Evolutionary conservation across 306 rosid genomes (phyloP).

Genomic region (Acacia confusa): DNA sequence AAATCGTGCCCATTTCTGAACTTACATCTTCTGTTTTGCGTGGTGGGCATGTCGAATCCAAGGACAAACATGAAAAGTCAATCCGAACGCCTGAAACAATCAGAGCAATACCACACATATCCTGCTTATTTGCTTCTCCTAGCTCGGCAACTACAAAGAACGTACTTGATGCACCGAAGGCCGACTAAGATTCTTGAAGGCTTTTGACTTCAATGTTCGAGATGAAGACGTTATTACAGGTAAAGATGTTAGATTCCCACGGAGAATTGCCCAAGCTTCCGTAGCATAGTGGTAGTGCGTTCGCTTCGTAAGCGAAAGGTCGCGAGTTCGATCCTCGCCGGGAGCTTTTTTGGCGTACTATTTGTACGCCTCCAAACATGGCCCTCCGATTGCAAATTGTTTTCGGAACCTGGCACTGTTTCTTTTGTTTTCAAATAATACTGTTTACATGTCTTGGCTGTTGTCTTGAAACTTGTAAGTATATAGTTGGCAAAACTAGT

Average conservation of each 20-base stretch:
- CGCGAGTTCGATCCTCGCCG: constrained; percentile 94
- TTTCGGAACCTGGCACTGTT: no score
- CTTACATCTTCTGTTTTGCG: constrained; percentile 52
- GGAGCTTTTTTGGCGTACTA: constrained; percentile 38
- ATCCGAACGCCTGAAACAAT: constrained; percentile 63
- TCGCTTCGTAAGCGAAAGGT: constrained; percentile 95
- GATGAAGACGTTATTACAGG: background rate
- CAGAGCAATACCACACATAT: constrained; percentile 94
- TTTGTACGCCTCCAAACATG: background rate
- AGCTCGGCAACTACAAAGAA: background rate
- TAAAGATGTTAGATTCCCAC: no score
- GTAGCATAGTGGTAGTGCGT: constrained; percentile 93
- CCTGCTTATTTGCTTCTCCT: background rate
- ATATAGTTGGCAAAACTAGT: no score
- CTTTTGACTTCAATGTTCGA: background rate
- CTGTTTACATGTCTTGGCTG: no score
- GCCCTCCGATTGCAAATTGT: background rate
- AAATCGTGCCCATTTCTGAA: background rate
- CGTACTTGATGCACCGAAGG: background rate
- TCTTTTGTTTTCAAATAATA: no score
- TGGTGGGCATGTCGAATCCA: constrained; percentile 33
- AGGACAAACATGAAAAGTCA: constrained; percentile 39
- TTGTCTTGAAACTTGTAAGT: no score
- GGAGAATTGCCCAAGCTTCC: constrained; percentile 30
- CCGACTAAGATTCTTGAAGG: background rate